Evolutionary conservation across 768 basidiomycete species (phyloP).

Genomic region (Plicaturopsis crispa): DNA sequence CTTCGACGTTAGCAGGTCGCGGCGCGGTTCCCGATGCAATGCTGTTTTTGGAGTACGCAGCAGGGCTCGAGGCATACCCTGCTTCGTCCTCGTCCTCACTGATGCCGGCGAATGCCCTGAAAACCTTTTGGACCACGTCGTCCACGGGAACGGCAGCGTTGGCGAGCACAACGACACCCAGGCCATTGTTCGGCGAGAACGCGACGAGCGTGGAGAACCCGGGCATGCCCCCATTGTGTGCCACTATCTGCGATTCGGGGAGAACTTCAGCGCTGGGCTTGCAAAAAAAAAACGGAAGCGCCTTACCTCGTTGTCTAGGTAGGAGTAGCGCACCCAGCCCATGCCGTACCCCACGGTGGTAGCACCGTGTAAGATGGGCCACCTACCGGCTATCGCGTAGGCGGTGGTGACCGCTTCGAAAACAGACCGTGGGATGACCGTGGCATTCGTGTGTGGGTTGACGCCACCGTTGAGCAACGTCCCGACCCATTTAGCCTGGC

Average conservation of each 20-base stretch:
- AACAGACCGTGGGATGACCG: constrained; percentile 22
- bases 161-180: constrained; percentile 28
- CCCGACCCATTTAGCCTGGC: constrained; percentile 31
- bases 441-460: constrained; percentile 18
- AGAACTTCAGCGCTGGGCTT: constrained; percentile 19
- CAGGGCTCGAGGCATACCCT: too few species aligned
- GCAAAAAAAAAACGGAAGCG: background rate
- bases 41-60: too few species aligned
- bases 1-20: too few species aligned
- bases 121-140: too few species aligned
- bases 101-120: too few species aligned
- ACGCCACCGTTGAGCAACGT: constrained; percentile 26
- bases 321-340: constrained; percentile 33
- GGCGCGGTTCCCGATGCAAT: too few species aligned
- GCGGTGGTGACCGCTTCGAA: constrained; percentile 23
- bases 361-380: constrained; percentile 5
- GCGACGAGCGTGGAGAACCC: constrained; percentile 23
- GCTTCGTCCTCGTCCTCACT: too few species aligned
- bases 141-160: constrained; percentile 22
- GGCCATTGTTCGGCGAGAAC: constrained; percentile 25
- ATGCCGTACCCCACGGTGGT: constrained; percentile 31
- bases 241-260: too few species aligned
- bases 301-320: constrained; percentile 32
- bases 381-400: constrained; percentile 15
- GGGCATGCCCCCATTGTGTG: constrained; percentile 24